Conservation (phyloP, 2,329 filamentous ascomycete species). For the Herpotrichia juniperi region DNA sequence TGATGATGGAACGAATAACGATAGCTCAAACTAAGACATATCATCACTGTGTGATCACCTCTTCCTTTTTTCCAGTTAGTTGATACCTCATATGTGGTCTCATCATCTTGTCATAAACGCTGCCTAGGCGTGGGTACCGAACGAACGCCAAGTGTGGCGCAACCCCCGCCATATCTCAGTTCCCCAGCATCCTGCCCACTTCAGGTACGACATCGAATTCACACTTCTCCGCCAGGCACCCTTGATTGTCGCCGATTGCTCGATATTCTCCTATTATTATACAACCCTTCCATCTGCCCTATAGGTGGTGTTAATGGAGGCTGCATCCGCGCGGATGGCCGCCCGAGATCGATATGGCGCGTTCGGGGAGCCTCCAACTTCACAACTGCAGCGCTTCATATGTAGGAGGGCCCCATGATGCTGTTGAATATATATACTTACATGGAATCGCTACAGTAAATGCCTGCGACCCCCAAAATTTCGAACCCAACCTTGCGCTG, state of each 20-base stretch:
- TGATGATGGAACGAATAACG: not conserved
- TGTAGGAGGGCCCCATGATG: constrained; percentile 51
- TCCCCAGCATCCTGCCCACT: not conserved
- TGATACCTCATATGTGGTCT: not conserved
- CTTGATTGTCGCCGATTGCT: not conserved
- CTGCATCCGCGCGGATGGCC: constrained; percentile 92
- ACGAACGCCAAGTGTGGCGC: constrained; percentile 6
- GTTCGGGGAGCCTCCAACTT: constrained; percentile 77
- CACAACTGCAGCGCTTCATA: constrained; percentile 93
- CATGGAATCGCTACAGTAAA: constrained; percentile 63
- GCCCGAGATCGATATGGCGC: constrained; percentile 92
- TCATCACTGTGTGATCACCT: not conserved
- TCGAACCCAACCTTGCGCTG: constrained; percentile 94
- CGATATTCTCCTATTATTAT: not conserved
- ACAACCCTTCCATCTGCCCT: not conserved
- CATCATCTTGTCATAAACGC: not conserved
- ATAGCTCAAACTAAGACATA: not conserved
- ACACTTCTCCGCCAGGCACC: not conserved
- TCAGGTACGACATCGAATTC: not conserved
- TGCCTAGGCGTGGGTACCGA: constrained; percentile 1
- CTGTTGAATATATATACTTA: constrained; percentile 13
- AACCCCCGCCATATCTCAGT: constrained; percentile 4
- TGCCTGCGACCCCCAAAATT: constrained; percentile 96
- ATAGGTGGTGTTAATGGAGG: constrained; percentile 68
- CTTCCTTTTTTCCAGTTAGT: not conserved